phyloP scores from a whole-genome alignment of 345 rosid species.

The Citrus medica region DNA sequence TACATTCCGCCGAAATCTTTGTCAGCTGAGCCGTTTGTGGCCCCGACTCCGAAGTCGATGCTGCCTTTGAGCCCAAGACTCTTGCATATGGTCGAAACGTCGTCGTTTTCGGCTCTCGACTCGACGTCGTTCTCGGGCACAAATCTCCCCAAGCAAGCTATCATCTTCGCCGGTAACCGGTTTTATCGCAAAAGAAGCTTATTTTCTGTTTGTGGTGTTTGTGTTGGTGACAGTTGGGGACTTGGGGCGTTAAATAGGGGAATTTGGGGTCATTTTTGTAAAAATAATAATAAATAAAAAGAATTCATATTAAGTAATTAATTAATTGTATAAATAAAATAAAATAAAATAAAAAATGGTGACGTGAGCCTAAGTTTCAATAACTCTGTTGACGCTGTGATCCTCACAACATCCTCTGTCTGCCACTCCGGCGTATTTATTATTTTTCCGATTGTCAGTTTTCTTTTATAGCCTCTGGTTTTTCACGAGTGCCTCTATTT shows the following conservation, averaged over 20 bases:
- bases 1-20: constrained; percentile 87
- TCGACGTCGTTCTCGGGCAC: constrained; percentile 74
- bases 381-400: constrained; percentile 25
- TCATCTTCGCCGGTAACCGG: constrained; percentile 45
- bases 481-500: not conserved
- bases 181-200: not conserved
- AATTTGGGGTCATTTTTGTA: constrained; percentile 13
- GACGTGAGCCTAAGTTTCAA: constrained; percentile 24
- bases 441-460: not conserved
- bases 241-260: constrained; percentile 27
- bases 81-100: constrained; percentile 32
- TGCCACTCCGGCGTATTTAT: constrained; percentile 33
- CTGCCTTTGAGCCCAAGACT: constrained; percentile 58
- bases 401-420: constrained; percentile 35
- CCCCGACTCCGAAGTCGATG: constrained; percentile 29
- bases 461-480: not conserved
- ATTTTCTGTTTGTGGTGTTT: not conserved
- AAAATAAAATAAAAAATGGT: not conserved
- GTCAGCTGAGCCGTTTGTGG: constrained; percentile 29
- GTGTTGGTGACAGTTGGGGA: constrained; percentile 1
- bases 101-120: constrained; percentile 30
- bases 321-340: not conserved
- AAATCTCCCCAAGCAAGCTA: constrained; percentile 66
- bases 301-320: not conserved
- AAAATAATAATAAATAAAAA: not conserved